Conservation (phyloP, 768 basidiomycete genomes). For the Tylopilus felleus region DNA sequence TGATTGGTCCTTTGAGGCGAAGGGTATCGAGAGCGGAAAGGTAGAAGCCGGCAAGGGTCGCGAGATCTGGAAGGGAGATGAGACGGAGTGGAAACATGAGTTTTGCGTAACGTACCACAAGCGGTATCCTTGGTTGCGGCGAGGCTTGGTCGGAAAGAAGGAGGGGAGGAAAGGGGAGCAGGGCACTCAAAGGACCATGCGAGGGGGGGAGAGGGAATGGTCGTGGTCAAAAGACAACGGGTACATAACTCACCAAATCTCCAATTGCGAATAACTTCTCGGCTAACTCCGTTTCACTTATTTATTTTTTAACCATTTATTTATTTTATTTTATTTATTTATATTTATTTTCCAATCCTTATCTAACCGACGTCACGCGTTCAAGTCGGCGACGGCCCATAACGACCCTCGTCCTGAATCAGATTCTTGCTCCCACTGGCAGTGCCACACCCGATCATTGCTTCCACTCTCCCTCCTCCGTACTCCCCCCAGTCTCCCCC, state of each 20-base stretch:
- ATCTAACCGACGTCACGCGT: constrained; percentile 30
- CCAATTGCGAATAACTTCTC: constrained; percentile 22
- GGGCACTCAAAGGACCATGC: constrained; percentile 37
- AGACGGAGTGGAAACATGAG: neutral
- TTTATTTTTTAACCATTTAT: constrained; percentile 1
- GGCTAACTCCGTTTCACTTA: constrained; percentile 25
- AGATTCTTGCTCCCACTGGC: constrained; percentile 8
- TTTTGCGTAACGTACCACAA: constrained; percentile 37
- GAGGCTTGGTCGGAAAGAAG: constrained; percentile 39
- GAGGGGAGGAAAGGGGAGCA: constrained; percentile 26
- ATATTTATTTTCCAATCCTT: constrained; percentile 11
- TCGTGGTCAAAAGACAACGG: constrained; percentile 29
- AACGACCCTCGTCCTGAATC: constrained; percentile 9
- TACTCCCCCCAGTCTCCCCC: neutral
- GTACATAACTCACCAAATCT: constrained; percentile 27
- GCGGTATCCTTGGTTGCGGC: constrained; percentile 53
- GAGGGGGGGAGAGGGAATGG: constrained; percentile 23
- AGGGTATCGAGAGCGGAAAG: constrained; percentile 41
- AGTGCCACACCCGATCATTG: constrained; percentile 19
- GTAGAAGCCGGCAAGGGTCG: constrained; percentile 90
- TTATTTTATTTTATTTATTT: constrained; percentile 2
- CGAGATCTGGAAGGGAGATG: constrained; percentile 57
- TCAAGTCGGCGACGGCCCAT: constrained; percentile 3
- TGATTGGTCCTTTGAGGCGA: constrained; percentile 37
- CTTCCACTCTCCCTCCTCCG: neutral